These are phyloP conservation scores for Salvia miltiorrhiza DNA, from an alignment of 257 asterid genomes.

Conservation along the genomic window DNA sequence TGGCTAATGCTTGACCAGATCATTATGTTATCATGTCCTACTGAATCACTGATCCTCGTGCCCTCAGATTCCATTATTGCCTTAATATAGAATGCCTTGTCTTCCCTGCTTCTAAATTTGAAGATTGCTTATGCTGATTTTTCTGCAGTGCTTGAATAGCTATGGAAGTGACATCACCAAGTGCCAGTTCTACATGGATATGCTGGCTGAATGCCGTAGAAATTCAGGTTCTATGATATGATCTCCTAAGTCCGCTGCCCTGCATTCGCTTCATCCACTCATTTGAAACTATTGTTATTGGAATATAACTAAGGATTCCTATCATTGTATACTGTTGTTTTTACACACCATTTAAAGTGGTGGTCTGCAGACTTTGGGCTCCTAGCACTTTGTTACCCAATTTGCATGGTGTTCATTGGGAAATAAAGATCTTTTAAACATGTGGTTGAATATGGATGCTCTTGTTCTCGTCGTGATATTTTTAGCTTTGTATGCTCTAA, in stretches of 20 bases:
- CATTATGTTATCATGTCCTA: not conserved
- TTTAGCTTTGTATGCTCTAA: not conserved
- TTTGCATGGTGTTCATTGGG: not conserved
- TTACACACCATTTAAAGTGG: not conserved
- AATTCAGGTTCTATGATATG: conserved; percentile 63
- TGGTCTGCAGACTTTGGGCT: not conserved
- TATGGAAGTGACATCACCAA: conserved; percentile 70
- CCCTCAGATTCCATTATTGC: not conserved
- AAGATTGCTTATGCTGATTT: not conserved
- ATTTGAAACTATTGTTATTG: not conserved
- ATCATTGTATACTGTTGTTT: not conserved
- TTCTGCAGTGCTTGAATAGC: conserved; percentile 63
- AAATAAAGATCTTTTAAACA: not conserved
- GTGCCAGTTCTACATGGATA: conserved; percentile 88
- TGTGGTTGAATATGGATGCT: not conserved
- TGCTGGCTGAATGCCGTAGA: conserved; percentile 71
- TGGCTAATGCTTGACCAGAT: not conserved
- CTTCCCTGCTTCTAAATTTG: not conserved
- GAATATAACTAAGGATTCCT: not conserved
- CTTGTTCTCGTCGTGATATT: not conserved
- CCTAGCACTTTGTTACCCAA: not conserved
- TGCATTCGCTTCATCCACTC: not conserved
- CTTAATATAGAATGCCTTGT: not conserved
- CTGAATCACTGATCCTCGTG: not conserved
- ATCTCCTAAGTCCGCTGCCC: conserved; percentile 25